Percentiles rank a stretch among this genome's conserved stretches.
Conservation (phyloP, 1,284 basidiomycete genomes). For the Moniliella sp. region DNA sequence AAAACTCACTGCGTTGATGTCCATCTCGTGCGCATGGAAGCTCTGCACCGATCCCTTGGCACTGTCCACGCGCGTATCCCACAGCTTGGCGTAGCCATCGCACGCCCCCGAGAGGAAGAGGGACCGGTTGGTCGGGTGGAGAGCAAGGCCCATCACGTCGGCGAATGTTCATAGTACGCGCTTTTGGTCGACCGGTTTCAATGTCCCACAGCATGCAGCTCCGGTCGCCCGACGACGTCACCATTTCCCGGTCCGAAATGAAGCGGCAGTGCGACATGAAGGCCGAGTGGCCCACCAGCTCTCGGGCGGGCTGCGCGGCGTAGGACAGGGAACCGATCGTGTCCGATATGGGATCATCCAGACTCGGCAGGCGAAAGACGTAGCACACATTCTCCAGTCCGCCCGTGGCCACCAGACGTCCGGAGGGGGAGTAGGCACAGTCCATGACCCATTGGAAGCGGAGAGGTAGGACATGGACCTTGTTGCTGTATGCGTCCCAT, state of each 20-base stretch:
- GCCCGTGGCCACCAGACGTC: slow-evolving; percentile 88
- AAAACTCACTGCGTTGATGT: slow-evolving; percentile 97
- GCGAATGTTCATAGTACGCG: slow-evolving; percentile 99
- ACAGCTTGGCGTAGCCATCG: slow-evolving; percentile 88
- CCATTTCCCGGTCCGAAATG: slow-evolving; percentile 89
- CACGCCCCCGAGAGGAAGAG: slow-evolving; percentile 93
- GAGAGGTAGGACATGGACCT: slow-evolving; percentile 92
- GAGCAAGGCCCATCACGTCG: too few relatives aligned
- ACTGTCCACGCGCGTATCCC: slow-evolving; percentile 86
- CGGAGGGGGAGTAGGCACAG: slow-evolving; percentile 87
- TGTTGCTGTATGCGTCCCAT: slow-evolving; percentile 98
- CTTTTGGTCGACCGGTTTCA: too few relatives aligned
- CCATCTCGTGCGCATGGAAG: slow-evolving; percentile 90
- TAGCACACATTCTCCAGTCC: slow-evolving; percentile 97
- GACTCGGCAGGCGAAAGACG: slow-evolving; percentile 72
- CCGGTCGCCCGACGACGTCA: slow-evolving; percentile 90
- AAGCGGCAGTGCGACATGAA: slow-evolving; percentile 94
- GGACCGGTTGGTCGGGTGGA: slow-evolving; percentile 91
- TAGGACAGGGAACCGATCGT: too few relatives aligned
- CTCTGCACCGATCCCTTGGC: slow-evolving; percentile 88
- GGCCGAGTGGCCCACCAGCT: slow-evolving; percentile 84
- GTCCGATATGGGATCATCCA: slow-evolving; percentile 41
- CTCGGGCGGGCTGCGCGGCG: slow-evolving; percentile 49
- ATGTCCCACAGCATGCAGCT: too few relatives aligned
- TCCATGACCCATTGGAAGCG: slow-evolving; percentile 99